Percentiles rank a stretch among this genome's conserved stretches.
Conservation (phyloP, 192 early-diverging fungal species). For the Backusella parvicylindrica region DNA sequence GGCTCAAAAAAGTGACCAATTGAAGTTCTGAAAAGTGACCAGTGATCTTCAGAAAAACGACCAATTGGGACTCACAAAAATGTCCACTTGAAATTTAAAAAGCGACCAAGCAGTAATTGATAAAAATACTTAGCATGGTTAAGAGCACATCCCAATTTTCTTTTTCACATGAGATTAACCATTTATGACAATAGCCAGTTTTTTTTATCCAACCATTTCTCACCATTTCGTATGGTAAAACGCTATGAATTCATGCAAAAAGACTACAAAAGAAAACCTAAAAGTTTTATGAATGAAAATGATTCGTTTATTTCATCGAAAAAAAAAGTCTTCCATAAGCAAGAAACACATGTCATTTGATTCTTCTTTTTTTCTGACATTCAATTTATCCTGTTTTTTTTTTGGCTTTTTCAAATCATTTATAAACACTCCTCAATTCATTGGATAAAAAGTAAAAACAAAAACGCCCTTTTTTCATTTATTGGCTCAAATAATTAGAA, state of each 20-base stretch:
- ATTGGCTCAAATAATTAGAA: not conserved
- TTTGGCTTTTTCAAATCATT: not conserved
- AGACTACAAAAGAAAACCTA: not conserved
- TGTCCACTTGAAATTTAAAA: too few species aligned
- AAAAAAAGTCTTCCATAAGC: not conserved
- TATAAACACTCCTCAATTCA: not conserved
- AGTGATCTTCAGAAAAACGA: too few species aligned
- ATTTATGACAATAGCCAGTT: not conserved
- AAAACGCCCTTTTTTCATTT: not conserved
- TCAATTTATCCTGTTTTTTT: not conserved
- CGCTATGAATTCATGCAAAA: not conserved
- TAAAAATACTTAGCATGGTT: not conserved
- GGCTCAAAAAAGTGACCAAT: too few species aligned
- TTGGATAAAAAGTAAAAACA: conserved; percentile 3
- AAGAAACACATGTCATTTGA: not conserved
- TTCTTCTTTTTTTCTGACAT: not conserved
- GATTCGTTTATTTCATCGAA: not conserved
- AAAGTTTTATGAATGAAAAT: not conserved
- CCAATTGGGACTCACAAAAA: too few species aligned
- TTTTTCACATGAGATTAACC: not conserved
- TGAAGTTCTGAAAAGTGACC: too few species aligned
- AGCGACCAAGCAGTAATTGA: too few species aligned
- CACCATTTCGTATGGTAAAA: not conserved
- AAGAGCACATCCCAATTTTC: not conserved
- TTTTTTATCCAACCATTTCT: not conserved